phyloP scores from a whole-genome alignment of 2,329 filamentous ascomycete genomes.

The Talaromyces pinophilus region DNA sequence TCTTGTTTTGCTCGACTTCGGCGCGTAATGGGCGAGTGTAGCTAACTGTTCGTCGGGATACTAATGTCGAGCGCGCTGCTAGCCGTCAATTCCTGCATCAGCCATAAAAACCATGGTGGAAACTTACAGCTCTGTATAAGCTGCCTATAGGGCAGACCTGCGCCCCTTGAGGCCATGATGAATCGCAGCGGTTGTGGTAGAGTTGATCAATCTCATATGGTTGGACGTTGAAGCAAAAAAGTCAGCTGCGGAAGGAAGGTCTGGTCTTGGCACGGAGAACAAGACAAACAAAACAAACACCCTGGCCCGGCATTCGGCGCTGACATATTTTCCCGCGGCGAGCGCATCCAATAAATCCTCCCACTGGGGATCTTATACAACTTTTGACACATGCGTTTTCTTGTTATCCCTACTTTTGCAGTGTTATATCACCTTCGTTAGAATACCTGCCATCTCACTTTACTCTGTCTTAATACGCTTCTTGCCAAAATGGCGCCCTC shows the following conservation, averaged over 20 bases:
- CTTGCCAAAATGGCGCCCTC: slow-evolving; percentile 42
- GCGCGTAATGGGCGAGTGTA: slow-evolving; percentile 35
- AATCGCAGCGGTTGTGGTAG: neutral
- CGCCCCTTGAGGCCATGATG: slow-evolving; percentile 43
- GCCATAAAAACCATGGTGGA: neutral
- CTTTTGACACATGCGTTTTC: neutral
- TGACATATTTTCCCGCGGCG: slow-evolving; percentile 10
- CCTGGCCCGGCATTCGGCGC: slow-evolving; percentile 7
- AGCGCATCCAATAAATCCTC: neutral
- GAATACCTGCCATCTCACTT: neutral
- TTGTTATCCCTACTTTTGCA: neutral
- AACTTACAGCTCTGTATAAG: slow-evolving; percentile 41
- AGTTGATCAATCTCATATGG: neutral
- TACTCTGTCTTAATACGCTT: neutral
- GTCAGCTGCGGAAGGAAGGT: neutral
- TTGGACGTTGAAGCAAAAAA: slow-evolving; percentile 15
- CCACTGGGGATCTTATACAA: neutral
- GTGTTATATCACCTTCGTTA: neutral
- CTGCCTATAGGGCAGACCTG: slow-evolving; percentile 40
- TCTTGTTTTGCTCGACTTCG: slow-evolving; percentile 29
- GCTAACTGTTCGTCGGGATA: slow-evolving; percentile 41
- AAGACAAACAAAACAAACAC: slow-evolving; percentile 14
- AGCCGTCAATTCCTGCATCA: slow-evolving; percentile 15
- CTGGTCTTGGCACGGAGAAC: slow-evolving; percentile 12
- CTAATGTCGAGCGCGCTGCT: slow-evolving; percentile 36